Base-by-base conservation (phyloP, 768 basidiomycete species). In the Russula ochroleuca region DNA sequence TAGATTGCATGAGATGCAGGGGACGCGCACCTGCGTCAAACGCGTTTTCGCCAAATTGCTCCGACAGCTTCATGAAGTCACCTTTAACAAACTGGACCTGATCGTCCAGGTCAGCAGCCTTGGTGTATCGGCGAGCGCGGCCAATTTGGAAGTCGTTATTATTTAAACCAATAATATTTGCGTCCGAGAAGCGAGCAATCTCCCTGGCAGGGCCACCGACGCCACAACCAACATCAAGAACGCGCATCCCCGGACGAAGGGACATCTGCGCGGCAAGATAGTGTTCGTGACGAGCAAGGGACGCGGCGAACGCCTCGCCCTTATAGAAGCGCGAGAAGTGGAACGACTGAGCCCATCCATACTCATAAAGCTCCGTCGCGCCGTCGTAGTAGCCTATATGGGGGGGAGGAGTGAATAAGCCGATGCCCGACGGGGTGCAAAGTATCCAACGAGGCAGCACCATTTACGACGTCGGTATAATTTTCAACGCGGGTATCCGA, bases 221-320 rank as follows among this genome's bases (percentile, higher is more conserved):
- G 73, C 97, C 97, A 74, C 97, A 98, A 3, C 97, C 97, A 63
- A 99, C 95, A 72, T 99, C 97, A 64, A 99, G 87, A 47, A 99
- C 95, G 38, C 88, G 85, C 94, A 97, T 97, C 48, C 94, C 92
- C 0, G 94, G 85, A 57, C 84, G 84, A 64, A 99, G 78, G 52
- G 76, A 73, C 88, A 98, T 94, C 72, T 92, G 83, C 10, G 88
- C 79, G 5, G 94, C 87, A 68, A 99, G 91, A 78, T 95, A 98
- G 78, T 99, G 96, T 77, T 99, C 96, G 71, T 98, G 96, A 47
- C 97, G 88, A 31, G 96, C 94, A 57, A 93, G 79, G 71, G 87
- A 85, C 21, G 85, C 84, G 25, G 80, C 73, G 74, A 89, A 89
- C 0, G 81, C 82, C 73, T 93, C 89, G 67, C 95, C 96, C 76